These are phyloP conservation scores for Neurospora cerealis DNA, from an alignment of 495 filamentous ascomycete genomes.

Conservation along the genomic window DNA sequence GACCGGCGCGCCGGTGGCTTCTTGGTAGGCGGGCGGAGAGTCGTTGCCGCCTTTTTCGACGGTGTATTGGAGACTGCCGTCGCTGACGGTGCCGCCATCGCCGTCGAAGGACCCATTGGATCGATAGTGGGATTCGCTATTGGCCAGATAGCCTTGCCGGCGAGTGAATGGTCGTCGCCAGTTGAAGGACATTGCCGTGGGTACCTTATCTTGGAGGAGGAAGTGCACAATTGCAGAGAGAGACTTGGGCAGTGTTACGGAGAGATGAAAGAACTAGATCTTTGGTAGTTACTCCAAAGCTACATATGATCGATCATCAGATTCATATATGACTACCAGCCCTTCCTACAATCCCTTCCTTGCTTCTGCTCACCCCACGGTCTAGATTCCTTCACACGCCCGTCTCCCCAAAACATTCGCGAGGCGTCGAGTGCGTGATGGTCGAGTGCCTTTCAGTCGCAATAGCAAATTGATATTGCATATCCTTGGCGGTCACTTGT, in stretches of 20 bases:
- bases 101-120: background rate
- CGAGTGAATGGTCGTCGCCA: constrained; percentile 15
- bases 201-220: too few species aligned
- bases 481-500: background rate
- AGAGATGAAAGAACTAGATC: too few species aligned
- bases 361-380: background rate
- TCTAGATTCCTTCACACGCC: background rate
- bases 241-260: background rate
- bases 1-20: constrained; percentile 53
- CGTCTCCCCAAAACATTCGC: background rate
- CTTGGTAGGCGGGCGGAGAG: constrained; percentile 47
- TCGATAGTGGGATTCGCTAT: background rate
- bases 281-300: too few species aligned
- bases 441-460: background rate
- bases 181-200: constrained; percentile 12
- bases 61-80: constrained; percentile 40
- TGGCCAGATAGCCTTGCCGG: background rate
- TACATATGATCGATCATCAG: background rate
- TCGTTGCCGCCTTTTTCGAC: constrained; percentile 47
- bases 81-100: constrained; percentile 16
- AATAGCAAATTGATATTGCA: background rate
- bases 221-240: background rate
- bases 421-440: background rate
- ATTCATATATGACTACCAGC: background rate
- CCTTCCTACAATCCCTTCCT: background rate